phyloP scores from a whole-genome alignment of 179 eudicot genomes.

The Corrigiola litoralis region DNA sequence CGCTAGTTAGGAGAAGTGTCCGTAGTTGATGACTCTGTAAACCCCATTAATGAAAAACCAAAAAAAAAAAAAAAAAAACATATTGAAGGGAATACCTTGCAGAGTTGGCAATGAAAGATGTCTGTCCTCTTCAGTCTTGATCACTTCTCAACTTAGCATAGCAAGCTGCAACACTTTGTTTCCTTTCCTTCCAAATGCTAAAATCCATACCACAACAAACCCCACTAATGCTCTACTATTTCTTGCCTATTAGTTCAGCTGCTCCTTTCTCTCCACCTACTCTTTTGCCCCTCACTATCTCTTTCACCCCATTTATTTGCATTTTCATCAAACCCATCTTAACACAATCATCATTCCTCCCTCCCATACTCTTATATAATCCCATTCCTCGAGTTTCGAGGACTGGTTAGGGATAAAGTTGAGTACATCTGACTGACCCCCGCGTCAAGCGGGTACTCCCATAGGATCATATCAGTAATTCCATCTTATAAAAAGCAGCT shows the following conservation, averaged over 20 bases:
- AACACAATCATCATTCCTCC: not conserved
- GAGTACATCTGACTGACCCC: slow-evolving; percentile 2
- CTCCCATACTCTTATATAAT: not conserved
- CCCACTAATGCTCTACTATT: slow-evolving; percentile 2
- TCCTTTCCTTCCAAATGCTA: slow-evolving; percentile 1
- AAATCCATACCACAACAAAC: slow-evolving; percentile 2
- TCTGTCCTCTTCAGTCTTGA: slow-evolving; percentile 29
- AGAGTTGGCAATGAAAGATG: slow-evolving; percentile 67
- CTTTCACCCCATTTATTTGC: slow-evolving; percentile 11
- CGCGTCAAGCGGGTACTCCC: too few relatives aligned
- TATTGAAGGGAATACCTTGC: slow-evolving; percentile 69
- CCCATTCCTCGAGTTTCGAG: not conserved
- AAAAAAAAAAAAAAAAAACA: slow-evolving; percentile 3
- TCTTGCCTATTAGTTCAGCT: slow-evolving; percentile 19
- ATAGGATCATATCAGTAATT: too few relatives aligned
- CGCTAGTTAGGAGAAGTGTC: too few relatives aligned
- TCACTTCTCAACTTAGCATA: not conserved
- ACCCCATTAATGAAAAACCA: not conserved
- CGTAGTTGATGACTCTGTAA: not conserved
- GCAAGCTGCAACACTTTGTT: not conserved
- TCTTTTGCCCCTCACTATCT: slow-evolving; percentile 20
- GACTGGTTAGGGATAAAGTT: not conserved
- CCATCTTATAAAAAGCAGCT: too few relatives aligned
- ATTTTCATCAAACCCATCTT: not conserved
- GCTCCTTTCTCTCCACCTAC: slow-evolving; percentile 23